Base-by-base conservation (phyloP, 208 protist genomes). In the Crithidia thermophila region DNA sequence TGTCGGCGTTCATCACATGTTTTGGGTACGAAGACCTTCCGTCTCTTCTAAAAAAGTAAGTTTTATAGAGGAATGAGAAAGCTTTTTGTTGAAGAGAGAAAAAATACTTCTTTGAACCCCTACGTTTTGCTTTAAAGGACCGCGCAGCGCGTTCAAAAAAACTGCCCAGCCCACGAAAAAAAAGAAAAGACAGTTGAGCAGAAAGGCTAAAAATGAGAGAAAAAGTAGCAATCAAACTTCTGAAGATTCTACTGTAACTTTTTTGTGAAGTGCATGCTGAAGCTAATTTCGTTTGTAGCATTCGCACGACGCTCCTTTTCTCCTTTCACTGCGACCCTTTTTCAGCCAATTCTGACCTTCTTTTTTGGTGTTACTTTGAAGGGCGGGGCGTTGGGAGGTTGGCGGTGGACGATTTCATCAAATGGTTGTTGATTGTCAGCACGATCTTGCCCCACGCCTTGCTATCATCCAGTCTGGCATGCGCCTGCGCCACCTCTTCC, bases 381-480 rank as follows among this genome's bases (percentile, higher is more conserved):
- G n/a, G n/a, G 50, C 50, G 50, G 21, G 50, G 50, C 4, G 50
- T 23, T 7, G 50, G 50, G 31, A 56, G 20, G 18, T 11, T 10
- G 37, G 20, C 16, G 37, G 63, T 28, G 28, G 33, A 51, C 16
- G 39, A 14, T 16, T 33, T 49, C n/a, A 18, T 4, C n/a, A 64
- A 31, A 16, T 60, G 33, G 33, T 67, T 79, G 37, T 59, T 52
- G 4, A 90, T 27, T 33, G 72, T 88, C 27, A 94, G 74, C 16
- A 91, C 74, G 18, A 89, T 65, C 61, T 94, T 94, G 11, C 89
- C 89, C 63, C 75, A 82, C 37, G 86, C 36, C 49, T 77, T 77
- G 64, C 67, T 82, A 46, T 78, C 75, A 52, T 91, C 84, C 40
- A 94, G 47, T 14, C 80, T 72, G 18, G 23, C 49, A 52, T 94